Evolutionary conservation across 257 asterid genomes (phyloP).

Genomic region (Paulownia fortunei): DNA sequence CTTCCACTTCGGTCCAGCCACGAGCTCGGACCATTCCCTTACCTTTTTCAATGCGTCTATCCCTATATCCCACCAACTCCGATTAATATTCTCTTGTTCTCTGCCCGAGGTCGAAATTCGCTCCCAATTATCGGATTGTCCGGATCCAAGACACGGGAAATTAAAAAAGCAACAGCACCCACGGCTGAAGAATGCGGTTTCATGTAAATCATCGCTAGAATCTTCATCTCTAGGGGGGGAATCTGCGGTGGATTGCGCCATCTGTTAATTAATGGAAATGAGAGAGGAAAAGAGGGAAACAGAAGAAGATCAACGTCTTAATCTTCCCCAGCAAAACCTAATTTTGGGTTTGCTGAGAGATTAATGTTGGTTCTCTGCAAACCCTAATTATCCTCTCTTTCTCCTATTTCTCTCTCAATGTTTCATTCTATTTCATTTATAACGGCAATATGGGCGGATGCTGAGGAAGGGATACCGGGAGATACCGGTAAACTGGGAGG

Average conservation of each 20-base stretch:
- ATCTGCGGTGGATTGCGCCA: conserved; percentile 30
- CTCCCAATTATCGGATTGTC: conserved; percentile 61
- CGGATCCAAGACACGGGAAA: conserved; percentile 59
- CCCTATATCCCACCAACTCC: conserved; percentile 53
- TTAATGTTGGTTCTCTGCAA: conserved; percentile 22
- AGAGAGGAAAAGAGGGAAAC: not conserved
- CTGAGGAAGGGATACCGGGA: conserved; percentile 31
- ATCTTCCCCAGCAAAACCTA: conserved; percentile 15
- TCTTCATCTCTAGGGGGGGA: conserved; percentile 29
- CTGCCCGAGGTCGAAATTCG: conserved; percentile 52
- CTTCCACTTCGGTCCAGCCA: conserved; percentile 90
- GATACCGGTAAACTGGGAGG: conserved; percentile 31
- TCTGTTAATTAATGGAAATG: not conserved
- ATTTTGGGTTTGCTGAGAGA: conserved; percentile 22
- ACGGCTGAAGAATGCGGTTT: conserved; percentile 44
- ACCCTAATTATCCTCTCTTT: conserved; percentile 28
- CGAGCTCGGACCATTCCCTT: conserved; percentile 78
- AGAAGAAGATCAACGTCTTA: not conserved
- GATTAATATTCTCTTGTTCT: conserved; percentile 33
- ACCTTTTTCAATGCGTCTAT: conserved; percentile 50
- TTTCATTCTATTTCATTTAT: not conserved
- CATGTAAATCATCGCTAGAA: conserved; percentile 43
- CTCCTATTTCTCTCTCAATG: not conserved
- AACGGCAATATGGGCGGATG: conserved; percentile 7
- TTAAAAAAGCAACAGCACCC: conserved; percentile 66